phyloP scores from a whole-genome alignment of 306 rosid genomes.

The Senna siamea region DNA sequence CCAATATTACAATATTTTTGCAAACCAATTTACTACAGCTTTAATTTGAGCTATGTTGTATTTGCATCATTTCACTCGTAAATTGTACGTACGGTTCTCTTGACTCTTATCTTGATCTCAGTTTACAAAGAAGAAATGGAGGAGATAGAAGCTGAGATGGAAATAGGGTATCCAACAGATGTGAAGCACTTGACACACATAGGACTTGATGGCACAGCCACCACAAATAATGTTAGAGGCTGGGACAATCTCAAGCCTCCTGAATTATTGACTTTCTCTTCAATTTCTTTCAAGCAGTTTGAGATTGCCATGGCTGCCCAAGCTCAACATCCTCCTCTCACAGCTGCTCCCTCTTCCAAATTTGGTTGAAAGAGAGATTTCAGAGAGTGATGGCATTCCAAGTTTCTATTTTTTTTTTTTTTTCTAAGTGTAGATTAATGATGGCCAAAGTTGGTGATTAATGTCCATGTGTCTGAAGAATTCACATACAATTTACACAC shows the following conservation, averaged over 20 bases:
- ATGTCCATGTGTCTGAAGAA: slow-evolving; percentile 25
- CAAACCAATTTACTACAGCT: too few species aligned
- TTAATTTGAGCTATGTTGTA: too few species aligned
- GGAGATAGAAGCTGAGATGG: slow-evolving; percentile 66
- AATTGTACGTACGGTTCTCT: too few species aligned
- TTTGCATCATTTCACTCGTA: too few species aligned
- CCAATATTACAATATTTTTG: too few species aligned
- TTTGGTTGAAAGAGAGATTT: slow-evolving; percentile 20
- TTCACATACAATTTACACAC: slow-evolving; percentile 32
- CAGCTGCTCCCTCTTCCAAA: slow-evolving; percentile 38
- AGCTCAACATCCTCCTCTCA: slow-evolving; percentile 45
- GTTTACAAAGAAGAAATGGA: slow-evolving; percentile 61
- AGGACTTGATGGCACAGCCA: slow-evolving; percentile 86
- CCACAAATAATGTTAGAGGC: slow-evolving; percentile 56
- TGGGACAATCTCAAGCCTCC: slow-evolving; percentile 66
- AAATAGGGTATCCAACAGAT: slow-evolving; percentile 89
- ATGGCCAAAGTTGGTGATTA: slow-evolving; percentile 36
- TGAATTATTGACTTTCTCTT: slow-evolving; percentile 64
- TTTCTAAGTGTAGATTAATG: slow-evolving; percentile 49
- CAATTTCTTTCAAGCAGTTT: slow-evolving; percentile 82
- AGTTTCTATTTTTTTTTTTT: neutral
- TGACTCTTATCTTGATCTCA: slow-evolving; percentile 29
- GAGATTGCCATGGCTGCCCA: slow-evolving; percentile 84
- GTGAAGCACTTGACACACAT: slow-evolving; percentile 95
- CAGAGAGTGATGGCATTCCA: slow-evolving; percentile 7